Evolutionary conservation across 2,329 filamentous ascomycete genomes (phyloP).

Genomic region (Escovopsis sp.): DNA sequence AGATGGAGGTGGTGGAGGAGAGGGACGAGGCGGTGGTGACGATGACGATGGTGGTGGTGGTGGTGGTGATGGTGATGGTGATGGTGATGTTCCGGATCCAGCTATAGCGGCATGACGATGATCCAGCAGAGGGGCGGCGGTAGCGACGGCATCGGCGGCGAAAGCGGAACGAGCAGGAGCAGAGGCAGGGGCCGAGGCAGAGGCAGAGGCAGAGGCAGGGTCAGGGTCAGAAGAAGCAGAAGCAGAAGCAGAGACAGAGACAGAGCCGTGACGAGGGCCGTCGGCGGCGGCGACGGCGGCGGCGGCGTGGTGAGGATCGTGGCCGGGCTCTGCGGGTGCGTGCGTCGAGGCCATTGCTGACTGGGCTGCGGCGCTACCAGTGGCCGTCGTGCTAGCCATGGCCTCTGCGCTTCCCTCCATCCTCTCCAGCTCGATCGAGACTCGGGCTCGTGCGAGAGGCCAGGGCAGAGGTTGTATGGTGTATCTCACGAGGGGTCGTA

Average conservation of each 20-base stretch:
- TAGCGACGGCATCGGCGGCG: not conserved
- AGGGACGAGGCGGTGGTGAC: not conserved
- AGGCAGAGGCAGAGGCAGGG: not conserved
- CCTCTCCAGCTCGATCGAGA: too few relatives aligned
- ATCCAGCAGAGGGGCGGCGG: not conserved
- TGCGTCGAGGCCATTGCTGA: not conserved
- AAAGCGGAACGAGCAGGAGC: not conserved
- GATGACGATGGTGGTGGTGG: not conserved
- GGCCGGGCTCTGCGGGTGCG: not conserved
- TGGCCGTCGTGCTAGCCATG: not conserved
- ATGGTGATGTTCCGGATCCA: not conserved
- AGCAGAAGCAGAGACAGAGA: not conserved
- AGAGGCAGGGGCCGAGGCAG: too few relatives aligned
- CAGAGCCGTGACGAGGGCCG: not conserved
- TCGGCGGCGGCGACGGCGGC: too few relatives aligned
- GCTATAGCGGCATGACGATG: too few relatives aligned
- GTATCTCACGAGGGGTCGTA: too few relatives aligned
- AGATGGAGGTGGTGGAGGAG: too few relatives aligned
- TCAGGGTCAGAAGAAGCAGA: not conserved
- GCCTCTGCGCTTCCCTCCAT: slow-evolving; percentile 13
- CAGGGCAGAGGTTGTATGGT: too few relatives aligned
- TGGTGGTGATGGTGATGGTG: not conserved
- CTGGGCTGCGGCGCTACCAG: not conserved
- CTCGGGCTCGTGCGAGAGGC: too few relatives aligned
- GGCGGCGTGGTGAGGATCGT: not conserved